Evolutionary conservation across 441 rosid genomes (phyloP).

Genomic region (Populus tomentosa): DNA sequence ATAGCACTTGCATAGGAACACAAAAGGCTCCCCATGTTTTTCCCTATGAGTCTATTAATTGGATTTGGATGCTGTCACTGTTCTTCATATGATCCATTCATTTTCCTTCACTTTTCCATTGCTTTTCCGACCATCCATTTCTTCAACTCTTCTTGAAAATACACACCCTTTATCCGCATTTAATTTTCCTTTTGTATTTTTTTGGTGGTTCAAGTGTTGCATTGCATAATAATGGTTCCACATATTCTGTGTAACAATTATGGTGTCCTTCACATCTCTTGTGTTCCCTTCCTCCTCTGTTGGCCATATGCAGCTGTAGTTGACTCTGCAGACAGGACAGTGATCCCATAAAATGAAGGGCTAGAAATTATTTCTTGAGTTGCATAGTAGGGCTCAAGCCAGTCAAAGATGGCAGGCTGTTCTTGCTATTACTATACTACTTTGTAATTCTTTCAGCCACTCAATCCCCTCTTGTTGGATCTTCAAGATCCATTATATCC

Average conservation of each 20-base stretch:
- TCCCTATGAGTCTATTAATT: background rate
- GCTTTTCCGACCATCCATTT: slow-evolving; percentile 4
- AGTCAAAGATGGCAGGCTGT: background rate
- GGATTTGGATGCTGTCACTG: background rate
- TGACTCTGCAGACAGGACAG: background rate
- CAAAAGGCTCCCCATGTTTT: background rate
- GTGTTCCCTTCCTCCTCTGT: background rate
- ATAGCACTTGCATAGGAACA: slow-evolving; percentile 1
- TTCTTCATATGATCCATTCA: background rate
- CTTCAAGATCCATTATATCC: no score
- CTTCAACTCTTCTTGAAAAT: background rate
- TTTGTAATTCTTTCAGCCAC: no score
- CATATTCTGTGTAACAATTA: background rate
- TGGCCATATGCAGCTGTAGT: background rate
- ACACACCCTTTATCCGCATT: background rate
- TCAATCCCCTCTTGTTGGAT: no score
- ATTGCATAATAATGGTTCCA: background rate
- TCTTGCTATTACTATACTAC: background rate
- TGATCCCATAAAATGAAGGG: background rate
- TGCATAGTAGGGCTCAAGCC: background rate
- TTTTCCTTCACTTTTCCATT: background rate
- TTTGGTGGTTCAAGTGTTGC: background rate
- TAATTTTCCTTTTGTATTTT: background rate
- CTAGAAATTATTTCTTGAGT: background rate
- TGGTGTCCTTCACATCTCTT: background rate